Base-by-base conservation (phyloP, 1,284 basidiomycete species). In the Schizophyllum commune region DNA sequence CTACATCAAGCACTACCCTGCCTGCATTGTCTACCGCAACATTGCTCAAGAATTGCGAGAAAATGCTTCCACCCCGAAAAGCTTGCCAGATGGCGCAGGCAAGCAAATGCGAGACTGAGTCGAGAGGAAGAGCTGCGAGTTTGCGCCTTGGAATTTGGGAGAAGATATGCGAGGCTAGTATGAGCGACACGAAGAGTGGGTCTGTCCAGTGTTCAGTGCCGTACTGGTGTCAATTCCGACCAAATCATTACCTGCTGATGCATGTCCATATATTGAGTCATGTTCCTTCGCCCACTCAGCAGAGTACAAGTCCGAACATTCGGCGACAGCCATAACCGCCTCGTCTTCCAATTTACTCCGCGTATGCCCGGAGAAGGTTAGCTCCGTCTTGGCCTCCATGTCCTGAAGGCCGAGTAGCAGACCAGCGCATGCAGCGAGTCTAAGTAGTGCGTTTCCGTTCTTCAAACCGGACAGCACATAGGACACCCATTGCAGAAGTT, bases 371-470 rank as follows among this genome's bases (percentile, higher is more conserved):
- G 19, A n/a, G 9, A 52, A 7, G 3, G 9, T 54, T 2, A 70
- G 61, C 3, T 70, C 68, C n/a, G 69, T 39, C 17, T 71, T 68
- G 22, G 68, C 64, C 32, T 66, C 66, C 34, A 68, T 62, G 65
- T 89, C 88, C 59, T 83, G 78, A 32, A 89, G 68, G 0, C 85
- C 89, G 11, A 84, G 69, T 33, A 91, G 68, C n/a, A 90, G 70
- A 0, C 89, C 89, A 11, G 79, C 79, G 62, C 78, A 81, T 58
- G 82, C 83, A 5, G 83, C 82, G 9, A 91, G 73, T 53, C 83
- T 75, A 13, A 87, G 72, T 32, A 87, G 72, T 0, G 84, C 74
- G 64, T 83, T 78, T 1, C 87, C 86, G 1, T 87, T 86, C 63
- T 83, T 79, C 52, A 88, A 70, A 1, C 89, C 89, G 57, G 78